A percentile compares a stretch with the other conserved stretches of the same genome.
These are phyloP conservation scores for Lepidium campestre DNA, from an alignment of 441 rosid genomes.

Conservation along the genomic window DNA sequence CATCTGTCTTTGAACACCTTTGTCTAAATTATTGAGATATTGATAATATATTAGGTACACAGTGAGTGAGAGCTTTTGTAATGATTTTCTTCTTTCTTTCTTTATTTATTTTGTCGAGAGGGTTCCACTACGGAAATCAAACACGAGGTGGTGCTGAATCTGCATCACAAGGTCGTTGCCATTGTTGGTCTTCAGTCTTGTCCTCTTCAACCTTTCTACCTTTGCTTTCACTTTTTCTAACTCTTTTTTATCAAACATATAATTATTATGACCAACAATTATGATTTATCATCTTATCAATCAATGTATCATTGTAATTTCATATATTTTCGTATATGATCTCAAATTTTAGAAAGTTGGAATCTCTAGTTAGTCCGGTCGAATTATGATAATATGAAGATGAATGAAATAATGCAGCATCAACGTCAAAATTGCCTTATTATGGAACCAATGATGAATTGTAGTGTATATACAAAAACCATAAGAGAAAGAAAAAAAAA, in stretches of 20 bases:
- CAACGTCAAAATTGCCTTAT: slow-evolving; percentile 28
- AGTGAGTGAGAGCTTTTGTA: slow-evolving; percentile 17
- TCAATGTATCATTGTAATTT: background rate
- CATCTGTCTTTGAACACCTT: slow-evolving; percentile 22
- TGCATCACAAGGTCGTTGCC: slow-evolving; percentile 25
- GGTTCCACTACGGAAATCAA: slow-evolving; percentile 15
- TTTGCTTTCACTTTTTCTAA: background rate
- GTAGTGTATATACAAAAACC: slow-evolving; percentile 24
- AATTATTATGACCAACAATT: background rate
- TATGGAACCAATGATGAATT: slow-evolving; percentile 17
- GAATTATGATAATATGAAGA: background rate
- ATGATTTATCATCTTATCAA: background rate
- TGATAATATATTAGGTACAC: slow-evolving; percentile 9
- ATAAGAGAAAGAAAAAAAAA: background rate
- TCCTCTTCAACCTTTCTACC: slow-evolving; percentile 19
- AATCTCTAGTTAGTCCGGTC: background rate
- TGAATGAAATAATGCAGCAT: slow-evolving; percentile 1
- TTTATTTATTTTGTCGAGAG: background rate
- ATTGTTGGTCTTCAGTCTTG: slow-evolving; percentile 26
- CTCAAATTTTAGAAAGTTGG: background rate
- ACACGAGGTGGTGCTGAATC: slow-evolving; percentile 16
- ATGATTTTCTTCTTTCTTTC: background rate
- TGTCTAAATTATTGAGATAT: slow-evolving; percentile 19
- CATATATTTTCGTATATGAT: background rate
- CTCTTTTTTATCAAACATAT: background rate